Evolutionary conservation across 129 eudicot species (phyloP), one percentile per base, ranked within the genome.

Genomic region (Flaveria trinervia): DNA sequence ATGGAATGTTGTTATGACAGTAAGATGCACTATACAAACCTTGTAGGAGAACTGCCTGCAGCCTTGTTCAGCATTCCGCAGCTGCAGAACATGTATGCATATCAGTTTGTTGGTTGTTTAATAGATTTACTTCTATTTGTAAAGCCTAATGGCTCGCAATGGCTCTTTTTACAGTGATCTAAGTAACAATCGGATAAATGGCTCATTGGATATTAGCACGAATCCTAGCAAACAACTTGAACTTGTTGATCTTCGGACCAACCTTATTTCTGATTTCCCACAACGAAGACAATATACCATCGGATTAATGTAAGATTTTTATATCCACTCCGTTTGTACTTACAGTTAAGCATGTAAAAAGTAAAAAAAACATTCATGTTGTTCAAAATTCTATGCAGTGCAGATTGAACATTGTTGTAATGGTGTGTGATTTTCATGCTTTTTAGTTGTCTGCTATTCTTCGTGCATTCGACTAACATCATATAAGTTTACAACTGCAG

Each of bases 231-330:
- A 57, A 71, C 87, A 90, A 61, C 85, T 90, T 79, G 84, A 89
- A 73, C 87, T 88, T 50, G 85, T 90, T 45, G 96, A 92, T 82
- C 83, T 92, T 65, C 79, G 75, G 86, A 61, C 72, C 80, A 92
- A 92, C 79, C 65, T 45, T 20, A 61, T 75, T 73, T 11, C 10
- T 4, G 65, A 30, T 54, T 79, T 79, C 73, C 30, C 30, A 18
- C 78, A 72, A 23, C 57, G 74, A 62, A 23, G 4, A n/a, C 73
- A 72, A 72, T 64, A 41, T 65, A 65, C 33, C 16, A 52, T 79
- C 50, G 78, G 50, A 11, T 79, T 79, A 65, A 20, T 79, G 83
- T 79, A 65, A 64, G 83, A 64, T 72, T 22, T 26, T 61, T 25
- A 9, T 2, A 10, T 6, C 9, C 2, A 13, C 41, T 22, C 15